These are phyloP conservation scores for Patellaria atrata DNA, from an alignment of 495 filamentous ascomycete genomes.

Conservation along the genomic window DNA sequence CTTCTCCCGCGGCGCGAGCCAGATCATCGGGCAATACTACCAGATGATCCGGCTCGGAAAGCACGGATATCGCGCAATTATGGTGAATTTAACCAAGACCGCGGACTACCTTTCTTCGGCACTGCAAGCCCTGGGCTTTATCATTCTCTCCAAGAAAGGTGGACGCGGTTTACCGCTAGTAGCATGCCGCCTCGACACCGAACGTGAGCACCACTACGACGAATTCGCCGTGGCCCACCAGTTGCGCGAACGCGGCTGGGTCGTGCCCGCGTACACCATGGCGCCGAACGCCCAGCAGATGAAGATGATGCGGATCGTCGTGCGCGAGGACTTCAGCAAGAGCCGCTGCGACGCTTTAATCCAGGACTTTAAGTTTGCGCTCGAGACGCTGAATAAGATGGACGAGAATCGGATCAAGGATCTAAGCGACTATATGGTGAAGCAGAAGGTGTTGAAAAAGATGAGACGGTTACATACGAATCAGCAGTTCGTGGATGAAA, in stretches of 20 bases:
- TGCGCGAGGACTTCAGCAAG: slow-evolving; percentile 76
- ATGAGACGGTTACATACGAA: no score
- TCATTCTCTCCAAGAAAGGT: slow-evolving; percentile 64
- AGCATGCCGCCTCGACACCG: slow-evolving; percentile 57
- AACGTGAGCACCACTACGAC: slow-evolving; percentile 52
- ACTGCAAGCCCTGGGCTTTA: slow-evolving; percentile 59
- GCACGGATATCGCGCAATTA: slow-evolving; percentile 72
- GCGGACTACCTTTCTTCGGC: slow-evolving; percentile 62
- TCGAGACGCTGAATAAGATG: slow-evolving; percentile 55
- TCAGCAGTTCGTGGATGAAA: slow-evolving; percentile 55
- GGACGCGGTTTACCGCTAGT: slow-evolving; percentile 74
- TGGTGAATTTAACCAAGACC: slow-evolving; percentile 72
- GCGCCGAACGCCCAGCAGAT: slow-evolving; percentile 63
- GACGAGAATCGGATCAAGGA: slow-evolving; percentile 50
- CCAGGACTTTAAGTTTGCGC: slow-evolving; percentile 54
- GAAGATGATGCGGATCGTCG: slow-evolving; percentile 78
- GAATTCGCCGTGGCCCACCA: slow-evolving; percentile 58
- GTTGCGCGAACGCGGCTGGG: slow-evolving; percentile 72
- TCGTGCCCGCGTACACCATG: slow-evolving; percentile 91
- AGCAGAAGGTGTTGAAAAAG: neutral
- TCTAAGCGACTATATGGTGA: slow-evolving; percentile 42
- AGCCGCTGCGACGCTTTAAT: slow-evolving; percentile 60
- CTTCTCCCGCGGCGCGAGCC: slow-evolving; percentile 83
- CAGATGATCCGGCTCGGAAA: slow-evolving; percentile 86
- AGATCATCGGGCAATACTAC: slow-evolving; percentile 93